phyloP scores from a whole-genome alignment of 805 yeast species.

The Clavispora vitiphila region DNA sequence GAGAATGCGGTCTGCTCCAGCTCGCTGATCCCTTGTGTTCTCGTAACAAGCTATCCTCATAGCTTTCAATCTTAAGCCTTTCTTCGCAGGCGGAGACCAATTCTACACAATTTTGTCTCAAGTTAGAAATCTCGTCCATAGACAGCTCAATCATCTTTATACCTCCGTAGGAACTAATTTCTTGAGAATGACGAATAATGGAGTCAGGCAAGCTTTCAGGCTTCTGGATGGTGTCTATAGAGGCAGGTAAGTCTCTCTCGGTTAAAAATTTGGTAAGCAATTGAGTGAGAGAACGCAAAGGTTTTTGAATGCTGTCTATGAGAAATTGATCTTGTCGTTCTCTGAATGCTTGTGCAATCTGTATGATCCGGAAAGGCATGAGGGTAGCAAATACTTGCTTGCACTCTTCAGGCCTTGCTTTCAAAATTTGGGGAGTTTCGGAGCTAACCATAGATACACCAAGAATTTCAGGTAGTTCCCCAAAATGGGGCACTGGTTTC shows the following conservation, averaged over 20 bases:
- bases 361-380: conserved; percentile 63
- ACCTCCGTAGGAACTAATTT: conserved; percentile 53
- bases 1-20: conserved; percentile 52
- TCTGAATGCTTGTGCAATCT: conserved; percentile 60
- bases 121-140: conserved; percentile 40
- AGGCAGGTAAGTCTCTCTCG: conserved; percentile 52
- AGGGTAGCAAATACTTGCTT: conserved; percentile 21
- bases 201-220: conserved; percentile 57
- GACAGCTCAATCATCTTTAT: conserved; percentile 34
- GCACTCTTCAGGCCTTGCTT: conserved; percentile 7
- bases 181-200: conserved; percentile 50
- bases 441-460: conserved; percentile 57
- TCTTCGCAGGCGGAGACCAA: conserved; percentile 44
- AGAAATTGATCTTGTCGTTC: conserved; percentile 60
- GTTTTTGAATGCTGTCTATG: conserved; percentile 38
- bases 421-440: conserved; percentile 27
- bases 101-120: conserved; percentile 37
- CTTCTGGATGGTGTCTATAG: conserved; percentile 55
- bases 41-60: conserved; percentile 52
- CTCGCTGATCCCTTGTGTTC: conserved; percentile 45
- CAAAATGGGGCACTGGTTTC: conserved; percentile 51
- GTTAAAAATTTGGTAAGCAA: conserved; percentile 41
- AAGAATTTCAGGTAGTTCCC: conserved; percentile 36
- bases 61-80: conserved; percentile 43
- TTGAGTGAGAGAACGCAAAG: conserved; percentile 44